Evolutionary conservation across 176 grass and related monocot species (phyloP).

Genomic region (Miscanthus lutarioriparius): DNA sequence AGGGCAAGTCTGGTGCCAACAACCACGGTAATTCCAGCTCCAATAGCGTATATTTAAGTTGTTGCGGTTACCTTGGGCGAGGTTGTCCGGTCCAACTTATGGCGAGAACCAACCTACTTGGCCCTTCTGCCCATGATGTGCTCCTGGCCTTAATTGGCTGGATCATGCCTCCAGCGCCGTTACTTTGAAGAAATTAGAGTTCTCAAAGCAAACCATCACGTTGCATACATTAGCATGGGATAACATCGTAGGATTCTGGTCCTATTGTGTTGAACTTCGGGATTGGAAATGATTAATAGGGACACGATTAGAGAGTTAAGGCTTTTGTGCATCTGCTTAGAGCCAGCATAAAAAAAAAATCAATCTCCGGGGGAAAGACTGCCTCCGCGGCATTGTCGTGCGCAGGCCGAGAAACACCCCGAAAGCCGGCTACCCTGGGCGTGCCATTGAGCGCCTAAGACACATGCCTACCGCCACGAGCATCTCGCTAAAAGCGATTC

Average conservation of each 20-base stretch:
- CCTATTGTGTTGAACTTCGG: neutral
- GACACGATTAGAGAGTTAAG: neutral
- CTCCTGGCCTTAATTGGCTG: slow-evolving; percentile 44
- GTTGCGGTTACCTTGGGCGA: neutral
- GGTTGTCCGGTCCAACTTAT: neutral
- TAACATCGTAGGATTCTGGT: slow-evolving; percentile 57
- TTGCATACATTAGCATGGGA: slow-evolving; percentile 56
- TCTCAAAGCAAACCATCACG: slow-evolving; percentile 36
- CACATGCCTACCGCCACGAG: neutral
- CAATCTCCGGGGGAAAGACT: neutral
- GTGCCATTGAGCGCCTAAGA: neutral
- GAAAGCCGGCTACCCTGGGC: neutral
- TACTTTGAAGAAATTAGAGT: slow-evolving; percentile 77
- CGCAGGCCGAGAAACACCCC: neutral
- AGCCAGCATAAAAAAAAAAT: neutral
- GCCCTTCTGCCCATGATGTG: neutral
- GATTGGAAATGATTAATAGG: neutral
- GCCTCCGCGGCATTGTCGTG: neutral
- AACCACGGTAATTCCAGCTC: neutral
- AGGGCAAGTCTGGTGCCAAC: neutral
- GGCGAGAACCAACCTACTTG: neutral
- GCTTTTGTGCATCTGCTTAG: too few relatives aligned
- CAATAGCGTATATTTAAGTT: neutral
- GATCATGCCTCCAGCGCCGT: slow-evolving; percentile 42
- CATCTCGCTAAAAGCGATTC: neutral